Base-by-base conservation (phyloP, 2,329 filamentous ascomycete species). In the Fusarium sp. region DNA sequence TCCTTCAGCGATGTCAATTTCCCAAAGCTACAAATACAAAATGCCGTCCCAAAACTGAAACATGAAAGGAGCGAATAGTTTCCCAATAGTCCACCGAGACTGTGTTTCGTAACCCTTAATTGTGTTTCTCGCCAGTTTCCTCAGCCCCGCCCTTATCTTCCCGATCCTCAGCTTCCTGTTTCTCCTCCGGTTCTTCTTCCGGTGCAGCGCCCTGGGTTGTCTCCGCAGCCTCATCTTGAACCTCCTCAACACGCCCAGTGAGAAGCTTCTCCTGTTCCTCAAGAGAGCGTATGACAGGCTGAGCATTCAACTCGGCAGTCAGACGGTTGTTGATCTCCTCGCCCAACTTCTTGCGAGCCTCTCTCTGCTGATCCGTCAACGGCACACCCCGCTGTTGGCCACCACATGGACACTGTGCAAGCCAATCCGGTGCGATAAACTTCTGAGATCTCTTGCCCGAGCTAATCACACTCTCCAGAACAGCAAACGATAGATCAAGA, bases 281-380 rank as follows among this genome's bases (percentile, higher is more conserved):
- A 11, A 70, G 45, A 0, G 67, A 65, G 0, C n/a, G 39, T 13
- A 70, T 28, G 0, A 65, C 59, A 18, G 24, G 6, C 6, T 54
- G 22, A 0, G 41, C 13, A 1, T 24, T n/a, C 7, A 74, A 14
- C 3, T 47, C 52, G 0, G 5, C 26, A 0, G 38, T 70, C 3
- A 70, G 8, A 2, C 44, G 38, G 0, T 48, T 20, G 26, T 70
- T 70, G 22, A 70, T 15, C 9, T 70, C 60, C 7, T 70, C 66
- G 0, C 66, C 68, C 9, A 41, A 2, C 8, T 52, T 17, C 33
- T 42, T 52, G 0, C 42, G 60, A 1, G 3, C 7, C 22, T 35
- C 33, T 44, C 24, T 45, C 26, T 70, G 60, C 17, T 70, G 13
- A 4, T 61, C 54, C 0, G 47, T 60, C 18, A 66, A n/a, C 1